Percentiles rank a stretch among this genome's conserved stretches.
phyloP scores from a whole-genome alignment of 2,329 filamentous ascomycete species.

The Penicillium polonicum region DNA sequence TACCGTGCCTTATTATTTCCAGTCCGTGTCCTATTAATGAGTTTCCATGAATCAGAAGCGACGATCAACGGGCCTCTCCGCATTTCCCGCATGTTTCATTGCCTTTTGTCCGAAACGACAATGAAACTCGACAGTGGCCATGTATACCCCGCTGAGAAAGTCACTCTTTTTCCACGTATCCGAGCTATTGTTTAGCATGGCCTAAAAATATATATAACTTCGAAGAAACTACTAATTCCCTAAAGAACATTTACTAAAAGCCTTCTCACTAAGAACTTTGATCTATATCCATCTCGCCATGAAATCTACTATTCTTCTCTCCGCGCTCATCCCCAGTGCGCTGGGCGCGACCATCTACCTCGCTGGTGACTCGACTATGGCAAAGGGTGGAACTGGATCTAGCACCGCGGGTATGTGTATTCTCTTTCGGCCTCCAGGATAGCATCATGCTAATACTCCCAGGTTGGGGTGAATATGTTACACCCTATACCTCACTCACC shows the following conservation, averaged over 20 bases:
- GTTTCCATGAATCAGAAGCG: slow-evolving; percentile 22
- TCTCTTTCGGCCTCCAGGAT: background rate
- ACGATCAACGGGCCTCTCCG: slow-evolving; percentile 9
- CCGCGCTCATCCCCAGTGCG: slow-evolving; percentile 22
- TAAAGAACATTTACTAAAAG: background rate
- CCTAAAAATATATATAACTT: background rate
- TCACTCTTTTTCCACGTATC: slow-evolving; percentile 22
- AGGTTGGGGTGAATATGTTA: slow-evolving; percentile 65
- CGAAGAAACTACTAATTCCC: background rate
- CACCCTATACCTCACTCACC: slow-evolving; percentile 48
- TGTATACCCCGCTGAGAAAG: slow-evolving; percentile 1
- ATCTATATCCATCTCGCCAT: slow-evolving; percentile 13
- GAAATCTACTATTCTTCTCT: slow-evolving; percentile 23
- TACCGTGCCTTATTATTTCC: background rate
- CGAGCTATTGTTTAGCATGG: background rate
- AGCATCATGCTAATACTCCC: background rate
- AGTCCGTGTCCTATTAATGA: background rate
- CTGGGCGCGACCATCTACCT: slow-evolving; percentile 32
- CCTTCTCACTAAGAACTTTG: background rate
- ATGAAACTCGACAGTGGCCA: slow-evolving; percentile 1
- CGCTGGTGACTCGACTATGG: slow-evolving; percentile 40
- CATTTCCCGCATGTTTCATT: slow-evolving; percentile 2
- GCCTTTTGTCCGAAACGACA: slow-evolving; percentile 13
- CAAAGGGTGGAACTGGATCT: slow-evolving; percentile 22
- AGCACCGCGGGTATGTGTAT: slow-evolving; percentile 24